Percentiles rank a stretch among this genome's conserved stretches.
Evolutionary conservation across 805 yeast genomes (phyloP).

Genomic region (Candida ficus): DNA sequence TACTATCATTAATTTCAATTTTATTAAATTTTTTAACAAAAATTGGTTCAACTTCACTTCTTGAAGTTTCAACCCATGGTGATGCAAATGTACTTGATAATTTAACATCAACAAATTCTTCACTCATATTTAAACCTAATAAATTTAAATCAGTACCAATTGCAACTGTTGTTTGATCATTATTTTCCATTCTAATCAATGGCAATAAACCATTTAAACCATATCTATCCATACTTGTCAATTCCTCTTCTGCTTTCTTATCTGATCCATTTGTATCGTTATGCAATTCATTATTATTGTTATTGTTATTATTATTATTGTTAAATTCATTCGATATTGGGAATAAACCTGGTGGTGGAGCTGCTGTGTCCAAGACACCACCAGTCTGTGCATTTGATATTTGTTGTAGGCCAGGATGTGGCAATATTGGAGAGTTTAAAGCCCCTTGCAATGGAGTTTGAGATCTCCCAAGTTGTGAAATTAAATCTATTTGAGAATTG

Average conservation of each 20-base stretch:
- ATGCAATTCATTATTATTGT: background rate
- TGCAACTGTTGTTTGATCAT: slow-evolving; percentile 60
- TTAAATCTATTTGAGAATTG: slow-evolving; percentile 5
- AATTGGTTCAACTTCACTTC: slow-evolving; percentile 86
- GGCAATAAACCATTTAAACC: slow-evolving; percentile 64
- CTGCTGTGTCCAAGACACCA: background rate
- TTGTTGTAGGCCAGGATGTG: slow-evolving; percentile 5
- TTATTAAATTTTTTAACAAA: slow-evolving; percentile 52
- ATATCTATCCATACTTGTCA: slow-evolving; percentile 50
- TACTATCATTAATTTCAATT: slow-evolving; percentile 2
- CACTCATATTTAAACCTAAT: slow-evolving; percentile 56
- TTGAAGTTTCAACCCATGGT: slow-evolving; percentile 92
- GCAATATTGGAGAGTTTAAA: slow-evolving; percentile 8
- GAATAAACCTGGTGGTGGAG: slow-evolving; percentile 8
- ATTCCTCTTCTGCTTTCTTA: slow-evolving; percentile 18
- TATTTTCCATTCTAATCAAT: slow-evolving; percentile 55
- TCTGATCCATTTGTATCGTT: background rate
- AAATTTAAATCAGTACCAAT: slow-evolving; percentile 70
- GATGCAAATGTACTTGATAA: slow-evolving; percentile 69
- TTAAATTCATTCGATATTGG: slow-evolving; percentile 5
- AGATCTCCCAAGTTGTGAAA: slow-evolving; percentile 10
- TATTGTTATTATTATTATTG: background rate
- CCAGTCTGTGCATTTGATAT: slow-evolving; percentile 5
- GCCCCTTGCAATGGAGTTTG: slow-evolving; percentile 16
- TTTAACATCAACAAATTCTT: slow-evolving; percentile 30